Evolutionary conservation across 23 red algal genomes (phyloP).

Genomic region (Porphyridium purpureum): DNA sequence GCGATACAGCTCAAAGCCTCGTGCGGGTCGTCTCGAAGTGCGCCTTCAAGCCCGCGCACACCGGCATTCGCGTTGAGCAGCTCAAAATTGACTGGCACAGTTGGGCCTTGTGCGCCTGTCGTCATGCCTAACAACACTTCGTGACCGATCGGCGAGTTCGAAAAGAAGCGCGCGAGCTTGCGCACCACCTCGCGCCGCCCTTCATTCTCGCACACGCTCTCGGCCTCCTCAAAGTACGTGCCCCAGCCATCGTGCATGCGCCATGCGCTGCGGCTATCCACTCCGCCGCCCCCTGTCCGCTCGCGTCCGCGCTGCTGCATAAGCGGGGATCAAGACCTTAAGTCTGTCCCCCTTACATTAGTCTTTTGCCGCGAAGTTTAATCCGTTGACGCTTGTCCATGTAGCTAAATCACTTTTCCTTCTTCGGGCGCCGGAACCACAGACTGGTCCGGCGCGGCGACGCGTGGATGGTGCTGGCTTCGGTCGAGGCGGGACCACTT

Average conservation of each 20-base stretch:
- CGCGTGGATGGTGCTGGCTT: too few relatives aligned
- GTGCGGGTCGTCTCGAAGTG: conserved; percentile 23
- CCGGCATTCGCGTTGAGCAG: not conserved
- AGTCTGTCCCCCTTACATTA: too few relatives aligned
- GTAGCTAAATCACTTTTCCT: too few relatives aligned
- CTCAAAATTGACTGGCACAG: not conserved
- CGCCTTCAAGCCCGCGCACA: conserved; percentile 10
- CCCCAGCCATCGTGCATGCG: conserved; percentile 26
- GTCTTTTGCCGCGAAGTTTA: too few relatives aligned
- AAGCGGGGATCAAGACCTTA: too few relatives aligned
- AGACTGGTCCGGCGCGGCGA: too few relatives aligned
- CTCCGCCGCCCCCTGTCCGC: too few relatives aligned
- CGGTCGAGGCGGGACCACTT: too few relatives aligned
- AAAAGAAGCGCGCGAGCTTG: conserved; percentile 24
- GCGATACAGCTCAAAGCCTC: conserved; percentile 27
- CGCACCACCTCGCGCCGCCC: conserved; percentile 18
- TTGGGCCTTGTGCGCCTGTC: too few relatives aligned
- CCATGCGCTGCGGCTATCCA: conserved; percentile 10
- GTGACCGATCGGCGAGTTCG: conserved; percentile 9
- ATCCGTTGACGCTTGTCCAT: too few relatives aligned
- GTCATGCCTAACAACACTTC: conserved; percentile 4
- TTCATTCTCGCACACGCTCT: conserved; percentile 8
- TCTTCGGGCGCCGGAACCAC: too few relatives aligned
- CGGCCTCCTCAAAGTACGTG: conserved; percentile 34
- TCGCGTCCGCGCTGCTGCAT: too few relatives aligned